Base-by-base conservation (phyloP, 768 basidiomycete species). In the Lentinus tigrinus region DNA sequence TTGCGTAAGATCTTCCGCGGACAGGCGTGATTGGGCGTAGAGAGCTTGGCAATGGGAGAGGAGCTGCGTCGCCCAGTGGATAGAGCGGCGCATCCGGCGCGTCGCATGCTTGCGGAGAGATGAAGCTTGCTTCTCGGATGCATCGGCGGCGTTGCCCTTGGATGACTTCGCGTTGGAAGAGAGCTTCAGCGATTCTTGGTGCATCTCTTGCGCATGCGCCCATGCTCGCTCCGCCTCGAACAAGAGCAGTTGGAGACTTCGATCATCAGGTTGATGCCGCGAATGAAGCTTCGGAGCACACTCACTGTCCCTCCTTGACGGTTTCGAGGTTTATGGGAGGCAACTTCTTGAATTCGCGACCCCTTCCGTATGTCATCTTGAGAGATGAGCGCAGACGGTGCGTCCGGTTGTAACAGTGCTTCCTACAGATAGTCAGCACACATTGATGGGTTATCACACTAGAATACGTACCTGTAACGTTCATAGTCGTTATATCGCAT, bases 221-320 rank as follows among this genome's bases (percentile, higher is more conserved):
- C 94, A 94, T 28, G 93, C 91, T 43, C 96, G 85, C 70, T 98
- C 96, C 9, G 93, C 84, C 70, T 97, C 93, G 66, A 95, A 87
- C 9, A 98, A 79, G 46, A 95, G 75, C 11, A 97, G 80, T 65
- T 95, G 88, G 5, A 95, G 80, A 65, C 91, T 93, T 54, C 26
- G 52, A 43, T 24, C 14, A 13, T 14, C 27, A 51, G 16, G 14
- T 9, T 37, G 10, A 23, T 27, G 4, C 1, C 3, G 48, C 43
- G 46, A 7, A 14, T 9, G 4, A 34, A 6, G n/a, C 16, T 23
- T 14, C 5, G 26, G 54, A 31, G 17, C 27, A 49, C 10, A 75
- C 88, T 72, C 69, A 96, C 95, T 95, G 89, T 74, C 88, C 91
- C 63, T 93, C 91, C 69, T 86, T 90, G 61, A 91, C 79, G 51